Base-by-base conservation (phyloP, 305 asterid genomes). In the Striga hermonthica region DNA sequence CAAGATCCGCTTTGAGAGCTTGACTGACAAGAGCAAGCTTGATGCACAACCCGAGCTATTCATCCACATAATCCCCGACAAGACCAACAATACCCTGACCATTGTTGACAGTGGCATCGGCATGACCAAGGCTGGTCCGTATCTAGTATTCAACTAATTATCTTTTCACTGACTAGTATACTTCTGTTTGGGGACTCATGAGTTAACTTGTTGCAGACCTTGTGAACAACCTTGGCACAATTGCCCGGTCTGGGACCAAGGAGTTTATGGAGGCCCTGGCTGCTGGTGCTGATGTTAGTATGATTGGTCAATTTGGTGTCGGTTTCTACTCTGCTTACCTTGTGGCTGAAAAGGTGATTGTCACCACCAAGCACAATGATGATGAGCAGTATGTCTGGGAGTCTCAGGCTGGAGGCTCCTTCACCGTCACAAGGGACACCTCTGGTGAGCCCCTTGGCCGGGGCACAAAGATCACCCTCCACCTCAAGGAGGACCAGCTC, bases 201-300 rank as follows among this genome's bases (percentile, higher is more conserved):
- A 22, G 31, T 22, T 22, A 22, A 10, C 7, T 50, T 22, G 36
- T 71, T 62, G 3, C 78, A 90, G 97, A 91, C 75, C 75, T 91
- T 84, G 97, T 91, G 54, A 91, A 88, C 87, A 91, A 91, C 36
- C 85, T 91, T 9, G 97, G 97, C n/a, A 91, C 96, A 7, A 91
- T 91, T 72, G 96, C 97, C 1, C 82, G 97, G 80, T 88, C 97
- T 3, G 97, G 97, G 15, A 90, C 97, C 13, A 87, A 90, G 73
- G 97, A 90, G 50, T 91, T 88, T 54, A 91, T 91, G 95, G 97
- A 88, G 64, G 95, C 96, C 40, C 69, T 91, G 41, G 85, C 96
- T 36, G 95, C 96, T 44, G 96, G 96, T 50, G 97, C 97, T 35
- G 97, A 91, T 82, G 97, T 91, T n/a, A 88, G 96, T 78, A 91